These are phyloP conservation scores for Exserohilum rostratum DNA, from an alignment of 2,329 filamentous ascomycete species.

Conservation along the genomic window DNA sequence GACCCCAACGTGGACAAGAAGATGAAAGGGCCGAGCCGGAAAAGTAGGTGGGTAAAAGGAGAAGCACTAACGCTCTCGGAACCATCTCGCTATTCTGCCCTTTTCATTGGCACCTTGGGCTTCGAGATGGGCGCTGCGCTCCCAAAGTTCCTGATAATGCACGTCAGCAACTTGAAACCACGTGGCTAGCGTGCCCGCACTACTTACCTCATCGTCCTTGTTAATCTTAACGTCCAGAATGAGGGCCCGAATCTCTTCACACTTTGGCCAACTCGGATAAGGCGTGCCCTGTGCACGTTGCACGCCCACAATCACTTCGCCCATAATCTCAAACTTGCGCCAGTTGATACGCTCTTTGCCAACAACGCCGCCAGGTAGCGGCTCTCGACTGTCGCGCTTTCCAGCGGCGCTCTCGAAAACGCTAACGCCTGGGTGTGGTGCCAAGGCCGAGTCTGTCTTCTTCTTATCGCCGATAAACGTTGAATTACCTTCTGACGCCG, in stretches of 20 bases:
- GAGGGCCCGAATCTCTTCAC: slow-evolving; percentile 73
- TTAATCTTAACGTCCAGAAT: slow-evolving; percentile 82
- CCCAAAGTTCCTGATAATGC: slow-evolving; percentile 60
- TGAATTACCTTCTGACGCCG: slow-evolving; percentile 87
- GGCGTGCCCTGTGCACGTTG: slow-evolving; percentile 89
- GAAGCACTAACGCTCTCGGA: slow-evolving; percentile 52
- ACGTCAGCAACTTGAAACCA: slow-evolving; percentile 11
- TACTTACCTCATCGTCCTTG: slow-evolving; percentile 83
- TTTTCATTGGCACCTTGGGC: slow-evolving; percentile 55
- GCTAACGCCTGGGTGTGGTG: slow-evolving; percentile 44
- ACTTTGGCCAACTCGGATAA: slow-evolving; percentile 73
- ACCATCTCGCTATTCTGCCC: slow-evolving; percentile 53
- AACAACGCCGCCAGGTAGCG: slow-evolving; percentile 43
- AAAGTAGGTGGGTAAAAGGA: slow-evolving; percentile 19
- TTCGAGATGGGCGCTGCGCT: slow-evolving; percentile 62
- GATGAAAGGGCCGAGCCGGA: slow-evolving; percentile 16
- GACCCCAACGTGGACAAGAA: slow-evolving; percentile 18
- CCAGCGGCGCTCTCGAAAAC: slow-evolving; percentile 40
- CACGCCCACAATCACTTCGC: slow-evolving; percentile 86
- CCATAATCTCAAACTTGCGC: slow-evolving; percentile 97
- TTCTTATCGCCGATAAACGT: slow-evolving; percentile 73
- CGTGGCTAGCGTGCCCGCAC: neutral
- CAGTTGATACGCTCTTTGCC: slow-evolving; percentile 80
- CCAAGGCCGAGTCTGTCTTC: slow-evolving; percentile 33
- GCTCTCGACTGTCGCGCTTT: slow-evolving; percentile 50